Evolutionary conservation across 441 rosid species (phyloP).

Genomic region (Pelargonium myrrhifolium): DNA sequence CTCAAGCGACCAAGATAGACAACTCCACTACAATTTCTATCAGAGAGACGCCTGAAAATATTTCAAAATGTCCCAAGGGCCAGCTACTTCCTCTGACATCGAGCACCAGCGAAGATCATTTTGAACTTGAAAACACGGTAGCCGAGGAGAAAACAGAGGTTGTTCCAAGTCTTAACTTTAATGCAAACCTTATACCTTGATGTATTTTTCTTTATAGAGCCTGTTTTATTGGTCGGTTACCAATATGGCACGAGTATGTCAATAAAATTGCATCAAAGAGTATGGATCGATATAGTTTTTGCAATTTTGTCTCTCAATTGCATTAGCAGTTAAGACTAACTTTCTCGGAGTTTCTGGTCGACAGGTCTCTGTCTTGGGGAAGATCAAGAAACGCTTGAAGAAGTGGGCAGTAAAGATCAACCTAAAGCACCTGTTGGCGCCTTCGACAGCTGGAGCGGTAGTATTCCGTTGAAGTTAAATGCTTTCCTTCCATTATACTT

Average conservation of each 20-base stretch:
- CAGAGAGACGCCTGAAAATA: slow-evolving; percentile 21
- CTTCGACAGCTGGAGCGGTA: slow-evolving; percentile 73
- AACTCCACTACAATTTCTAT: slow-evolving; percentile 11
- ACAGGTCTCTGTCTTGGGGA: slow-evolving; percentile 32
- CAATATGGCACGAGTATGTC: background rate
- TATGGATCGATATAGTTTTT: no score
- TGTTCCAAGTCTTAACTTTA: background rate
- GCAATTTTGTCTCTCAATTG: background rate
- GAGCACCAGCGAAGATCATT: slow-evolving; percentile 16
- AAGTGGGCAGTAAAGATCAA: slow-evolving; percentile 31
- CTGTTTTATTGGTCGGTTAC: background rate
- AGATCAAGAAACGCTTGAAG: slow-evolving; percentile 24
- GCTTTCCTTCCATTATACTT: background rate
- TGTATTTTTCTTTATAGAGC: background rate
- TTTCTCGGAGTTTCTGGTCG: background rate
- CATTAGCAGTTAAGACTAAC: background rate
- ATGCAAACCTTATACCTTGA: no score
- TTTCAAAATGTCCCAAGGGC: slow-evolving; percentile 27
- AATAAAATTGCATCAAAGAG: background rate
- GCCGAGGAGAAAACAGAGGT: slow-evolving; percentile 26
- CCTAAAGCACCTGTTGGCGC: slow-evolving; percentile 52
- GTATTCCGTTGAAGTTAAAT: background rate
- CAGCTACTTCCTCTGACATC: slow-evolving; percentile 40
- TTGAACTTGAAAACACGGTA: slow-evolving; percentile 10
- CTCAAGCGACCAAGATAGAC: slow-evolving; percentile 18